phyloP scores from a whole-genome alignment of 176 grass and related monocot genomes.

The Bolboschoenus planiculmis region DNA sequence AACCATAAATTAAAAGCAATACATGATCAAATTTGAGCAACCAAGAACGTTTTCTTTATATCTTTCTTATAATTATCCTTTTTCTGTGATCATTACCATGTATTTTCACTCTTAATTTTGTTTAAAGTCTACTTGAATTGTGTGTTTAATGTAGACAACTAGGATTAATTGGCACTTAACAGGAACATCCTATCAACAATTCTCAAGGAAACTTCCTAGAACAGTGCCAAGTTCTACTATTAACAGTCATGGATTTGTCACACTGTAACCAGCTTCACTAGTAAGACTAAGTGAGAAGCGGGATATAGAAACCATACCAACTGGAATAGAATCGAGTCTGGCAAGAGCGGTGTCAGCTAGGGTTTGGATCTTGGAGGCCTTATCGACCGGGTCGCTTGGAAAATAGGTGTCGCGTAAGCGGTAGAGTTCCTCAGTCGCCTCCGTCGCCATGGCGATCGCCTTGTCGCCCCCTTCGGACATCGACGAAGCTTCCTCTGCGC shows the following conservation, averaged over 20 bases:
- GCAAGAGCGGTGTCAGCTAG: slow-evolving; percentile 41
- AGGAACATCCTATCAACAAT: neutral
- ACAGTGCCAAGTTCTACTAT: neutral
- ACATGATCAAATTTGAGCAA: neutral
- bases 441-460: slow-evolving; percentile 27
- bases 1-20: neutral
- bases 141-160: neutral
- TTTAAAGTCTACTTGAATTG: neutral
- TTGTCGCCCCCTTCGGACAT: neutral
- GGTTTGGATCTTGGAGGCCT: slow-evolving; percentile 46
- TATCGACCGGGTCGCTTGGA: slow-evolving; percentile 49
- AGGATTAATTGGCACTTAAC: too few relatives aligned
- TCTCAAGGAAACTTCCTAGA: neutral
- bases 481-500: neutral
- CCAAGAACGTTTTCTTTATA: too few relatives aligned
- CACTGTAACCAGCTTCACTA: neutral
- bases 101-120: neutral
- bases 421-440: slow-evolving; percentile 55
- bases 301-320: slow-evolving; percentile 22
- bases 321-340: slow-evolving; percentile 43
- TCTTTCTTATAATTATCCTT: neutral
- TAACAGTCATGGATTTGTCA: neutral
- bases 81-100: neutral
- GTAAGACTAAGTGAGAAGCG: neutral
- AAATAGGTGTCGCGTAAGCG: slow-evolving; percentile 77